phyloP scores from a whole-genome alignment of 352 stramenopile species.

The Phytophthora pisi region DNA sequence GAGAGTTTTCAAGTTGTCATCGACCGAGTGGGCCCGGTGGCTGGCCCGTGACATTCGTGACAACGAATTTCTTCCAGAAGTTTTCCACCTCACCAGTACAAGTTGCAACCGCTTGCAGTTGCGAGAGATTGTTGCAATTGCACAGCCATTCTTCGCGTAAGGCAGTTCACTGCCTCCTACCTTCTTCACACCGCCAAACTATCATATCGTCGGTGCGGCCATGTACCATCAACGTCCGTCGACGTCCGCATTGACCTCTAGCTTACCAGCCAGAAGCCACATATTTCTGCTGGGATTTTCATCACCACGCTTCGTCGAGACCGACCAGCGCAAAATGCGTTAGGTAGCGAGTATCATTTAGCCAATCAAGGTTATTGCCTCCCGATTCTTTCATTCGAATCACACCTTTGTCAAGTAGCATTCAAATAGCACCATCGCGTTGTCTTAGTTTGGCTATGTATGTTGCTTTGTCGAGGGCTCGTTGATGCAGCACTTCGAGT shows the following conservation, averaged over 20 bases:
- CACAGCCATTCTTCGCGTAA: constrained; percentile 3
- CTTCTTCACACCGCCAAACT: neutral
- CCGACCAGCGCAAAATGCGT: neutral
- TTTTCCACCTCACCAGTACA: constrained; percentile 2
- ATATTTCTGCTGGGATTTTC: neutral
- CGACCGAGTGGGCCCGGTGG: constrained; percentile 3
- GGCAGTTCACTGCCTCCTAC: neutral
- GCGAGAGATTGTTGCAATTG: constrained; percentile 3
- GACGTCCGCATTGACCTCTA: neutral
- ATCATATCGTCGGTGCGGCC: neutral
- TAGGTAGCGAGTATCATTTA: neutral
- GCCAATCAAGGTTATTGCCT: neutral
- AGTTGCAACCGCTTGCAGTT: constrained; percentile 12
- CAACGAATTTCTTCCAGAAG: neutral
- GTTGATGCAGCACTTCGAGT: too few relatives aligned
- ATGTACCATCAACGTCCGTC: neutral
- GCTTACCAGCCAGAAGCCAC: neutral
- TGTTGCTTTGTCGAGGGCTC: too few relatives aligned
- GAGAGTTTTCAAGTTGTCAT: constrained; percentile 6
- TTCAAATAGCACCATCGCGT: neutral
- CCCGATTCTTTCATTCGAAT: neutral
- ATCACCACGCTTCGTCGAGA: neutral
- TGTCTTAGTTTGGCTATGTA: neutral
- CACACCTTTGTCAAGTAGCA: neutral
- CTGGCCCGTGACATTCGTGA: constrained; percentile 3